phyloP scores from a whole-genome alignment of 2,329 filamentous ascomycete genomes.

The Apiospora arundinis region DNA sequence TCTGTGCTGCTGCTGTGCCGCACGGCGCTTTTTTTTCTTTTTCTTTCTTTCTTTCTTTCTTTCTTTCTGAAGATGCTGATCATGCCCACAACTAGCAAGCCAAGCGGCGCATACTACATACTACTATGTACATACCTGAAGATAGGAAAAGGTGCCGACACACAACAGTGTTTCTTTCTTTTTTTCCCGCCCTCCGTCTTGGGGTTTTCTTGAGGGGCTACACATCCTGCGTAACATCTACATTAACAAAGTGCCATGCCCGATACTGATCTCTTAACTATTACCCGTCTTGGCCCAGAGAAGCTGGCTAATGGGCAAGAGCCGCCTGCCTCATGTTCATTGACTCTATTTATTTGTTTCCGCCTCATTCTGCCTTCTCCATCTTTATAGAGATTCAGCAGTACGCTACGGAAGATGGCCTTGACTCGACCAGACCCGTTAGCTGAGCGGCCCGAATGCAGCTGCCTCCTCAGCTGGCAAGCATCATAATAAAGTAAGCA shows the following conservation, averaged over 20 bases:
- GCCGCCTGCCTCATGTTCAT: neutral
- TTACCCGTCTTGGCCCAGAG: neutral
- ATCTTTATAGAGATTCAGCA: slow-evolving; percentile 1
- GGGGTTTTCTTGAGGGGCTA: neutral
- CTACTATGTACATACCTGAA: neutral
- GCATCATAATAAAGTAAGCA: neutral
- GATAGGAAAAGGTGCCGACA: neutral
- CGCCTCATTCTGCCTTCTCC: slow-evolving; percentile 3
- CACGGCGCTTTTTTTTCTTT: neutral
- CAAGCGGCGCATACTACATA: neutral
- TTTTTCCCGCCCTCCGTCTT: neutral
- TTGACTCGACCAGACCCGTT: neutral
- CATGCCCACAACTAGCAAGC: neutral
- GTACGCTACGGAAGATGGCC: neutral
- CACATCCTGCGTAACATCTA: neutral
- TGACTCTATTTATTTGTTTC: neutral
- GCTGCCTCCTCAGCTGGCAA: neutral
- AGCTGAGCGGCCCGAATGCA: neutral
- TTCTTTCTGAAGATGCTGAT: neutral
- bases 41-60: too few species aligned
- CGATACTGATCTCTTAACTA: neutral
- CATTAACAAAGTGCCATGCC: neutral
- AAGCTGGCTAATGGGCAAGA: neutral
- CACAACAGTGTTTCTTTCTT: neutral
- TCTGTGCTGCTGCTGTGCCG: neutral